These are phyloP conservation scores for Termitomyces sp. DNA, from an alignment of 768 basidiomycete species.

Conservation along the genomic window DNA sequence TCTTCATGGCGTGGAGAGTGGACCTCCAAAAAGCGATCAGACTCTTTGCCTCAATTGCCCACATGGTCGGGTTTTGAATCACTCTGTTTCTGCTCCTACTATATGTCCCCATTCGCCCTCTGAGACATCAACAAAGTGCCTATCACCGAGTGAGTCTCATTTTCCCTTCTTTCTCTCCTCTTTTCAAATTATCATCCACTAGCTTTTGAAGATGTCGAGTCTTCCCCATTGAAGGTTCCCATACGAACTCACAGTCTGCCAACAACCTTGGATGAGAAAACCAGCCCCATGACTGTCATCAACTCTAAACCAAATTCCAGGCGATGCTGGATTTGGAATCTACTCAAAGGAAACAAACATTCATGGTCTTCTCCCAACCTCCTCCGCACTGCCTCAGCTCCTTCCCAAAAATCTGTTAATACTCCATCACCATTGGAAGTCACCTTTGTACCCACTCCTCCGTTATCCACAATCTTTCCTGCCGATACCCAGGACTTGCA, in stretches of 20 bases:
- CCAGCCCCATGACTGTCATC: background rate
- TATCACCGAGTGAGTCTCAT: constrained; percentile 6
- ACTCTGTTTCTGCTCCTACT: constrained; percentile 14
- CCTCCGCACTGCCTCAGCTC: background rate
- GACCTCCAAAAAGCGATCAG: background rate
- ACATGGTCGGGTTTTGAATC: constrained; percentile 10
- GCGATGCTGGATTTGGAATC: constrained; percentile 13
- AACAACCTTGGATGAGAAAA: background rate
- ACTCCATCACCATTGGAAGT: background rate
- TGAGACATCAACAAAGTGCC: constrained; percentile 6
- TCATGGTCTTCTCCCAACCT: background rate
- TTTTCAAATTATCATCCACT: background rate
- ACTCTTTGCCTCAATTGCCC: background rate
- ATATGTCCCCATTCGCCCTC: constrained; percentile 9
- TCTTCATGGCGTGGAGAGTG: constrained; percentile 1
- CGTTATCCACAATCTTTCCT: constrained; percentile 9
- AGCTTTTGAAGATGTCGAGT: constrained; percentile 1
- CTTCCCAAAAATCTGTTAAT: background rate
- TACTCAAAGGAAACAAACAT: constrained; percentile 1
- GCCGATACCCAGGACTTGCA: constrained; percentile 9
- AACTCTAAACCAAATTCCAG: background rate
- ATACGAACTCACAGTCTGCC: constrained; percentile 5
- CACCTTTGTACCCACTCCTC: constrained; percentile 12
- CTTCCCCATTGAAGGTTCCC: background rate
- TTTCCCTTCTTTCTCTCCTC: background rate